Conservation (phyloP, 2,329 filamentous ascomycete species). For the Calonectria montana region DNA sequence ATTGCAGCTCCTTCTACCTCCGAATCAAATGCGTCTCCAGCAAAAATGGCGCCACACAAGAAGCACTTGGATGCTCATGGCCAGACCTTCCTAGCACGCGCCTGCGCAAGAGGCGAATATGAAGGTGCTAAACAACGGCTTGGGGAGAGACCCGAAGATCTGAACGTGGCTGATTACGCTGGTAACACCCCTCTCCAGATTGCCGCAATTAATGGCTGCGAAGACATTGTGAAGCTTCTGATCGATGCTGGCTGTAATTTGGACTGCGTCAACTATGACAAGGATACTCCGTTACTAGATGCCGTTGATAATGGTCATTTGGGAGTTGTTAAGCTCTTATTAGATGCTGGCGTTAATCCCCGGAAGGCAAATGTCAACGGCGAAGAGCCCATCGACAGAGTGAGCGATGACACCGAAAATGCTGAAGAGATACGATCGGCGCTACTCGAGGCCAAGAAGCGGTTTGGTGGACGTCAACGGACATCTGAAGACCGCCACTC, state of each 20-base stretch:
- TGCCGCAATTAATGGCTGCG: constrained; percentile 86
- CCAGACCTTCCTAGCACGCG: constrained; percentile 88
- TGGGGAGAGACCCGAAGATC: constrained; percentile 83
- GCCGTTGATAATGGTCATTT: constrained; percentile 96
- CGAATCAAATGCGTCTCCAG: constrained; percentile 72
- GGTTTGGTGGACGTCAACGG: constrained; percentile 62
- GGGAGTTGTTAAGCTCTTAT: constrained; percentile 84
- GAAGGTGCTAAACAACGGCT: constrained; percentile 81
- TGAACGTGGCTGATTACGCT: constrained; percentile 92
- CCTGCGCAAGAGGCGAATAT: constrained; percentile 87
- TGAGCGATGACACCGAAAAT: constrained; percentile 80
- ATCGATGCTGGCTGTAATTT: constrained; percentile 87
- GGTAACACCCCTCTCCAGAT: constrained; percentile 97
- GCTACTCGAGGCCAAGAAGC: constrained; percentile 70
- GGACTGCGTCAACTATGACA: constrained; percentile 82
- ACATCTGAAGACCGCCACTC: constrained; percentile 69
- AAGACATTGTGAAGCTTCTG: constrained; percentile 87
- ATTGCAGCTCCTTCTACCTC: constrained; percentile 67
- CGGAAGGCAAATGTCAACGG: constrained; percentile 92
- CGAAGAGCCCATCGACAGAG: constrained; percentile 88
- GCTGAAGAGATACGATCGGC: constrained; percentile 81
- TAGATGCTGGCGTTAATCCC: constrained; percentile 91
- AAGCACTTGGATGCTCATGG: constrained; percentile 94
- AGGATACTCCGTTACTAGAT: constrained; percentile 94
- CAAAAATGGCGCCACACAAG: constrained; percentile 78